Base-by-base conservation (phyloP, 495 filamentous ascomycete species). In the Parathielavia appendiculata region DNA sequence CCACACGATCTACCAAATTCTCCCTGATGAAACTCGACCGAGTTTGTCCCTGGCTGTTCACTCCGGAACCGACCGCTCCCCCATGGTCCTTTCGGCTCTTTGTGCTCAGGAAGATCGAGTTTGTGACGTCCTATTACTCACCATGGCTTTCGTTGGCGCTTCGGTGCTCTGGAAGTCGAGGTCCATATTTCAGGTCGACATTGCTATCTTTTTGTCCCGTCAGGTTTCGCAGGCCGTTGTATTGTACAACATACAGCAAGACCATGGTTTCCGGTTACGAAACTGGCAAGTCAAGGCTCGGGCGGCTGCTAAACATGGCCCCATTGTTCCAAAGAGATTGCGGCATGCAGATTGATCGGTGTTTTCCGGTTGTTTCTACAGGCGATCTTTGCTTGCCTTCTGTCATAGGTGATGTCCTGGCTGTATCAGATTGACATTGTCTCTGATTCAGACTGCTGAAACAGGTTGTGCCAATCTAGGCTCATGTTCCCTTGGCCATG, bases 151-250 rank as follows among this genome's bases (percentile, higher is more conserved):
- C 71, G 66, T 71, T 53, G 61, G 59, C 62, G 43, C 36, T 48
- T 14, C 58, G 5, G 47, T 51, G 64, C 68, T 70, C 54, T 78
- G 75, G 72, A 71, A 65, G 70, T 67, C 57, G 66, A 71, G 75
- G 76, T 79, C 76, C 76, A 78, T 78, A 62, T 71, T 69, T 61
- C 54, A 60, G 71, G 75, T 65, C 72, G 60, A 78, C 72, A 78
- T 75, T 6, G 26, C 26, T 30, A n/a, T 56, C 23, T 47, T 22
- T 20, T 35, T 14, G 1, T 32, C 23, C 17, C 36, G n/a, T 16
- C 17, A 35, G n/a, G 20, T 23, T 5, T 14, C 14, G 22, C 13
- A 34, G 43, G 23, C 38, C 34, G 55, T 13, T 51, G 55, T 51
- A 22, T 26, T n/a, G n/a, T n/a, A n/a, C n/a, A n/a, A n/a, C n/a